Percentiles rank a stretch among this genome's conserved stretches.
Conservation (phyloP, 768 basidiomycete genomes). For the Termitomyces sp. region DNA sequence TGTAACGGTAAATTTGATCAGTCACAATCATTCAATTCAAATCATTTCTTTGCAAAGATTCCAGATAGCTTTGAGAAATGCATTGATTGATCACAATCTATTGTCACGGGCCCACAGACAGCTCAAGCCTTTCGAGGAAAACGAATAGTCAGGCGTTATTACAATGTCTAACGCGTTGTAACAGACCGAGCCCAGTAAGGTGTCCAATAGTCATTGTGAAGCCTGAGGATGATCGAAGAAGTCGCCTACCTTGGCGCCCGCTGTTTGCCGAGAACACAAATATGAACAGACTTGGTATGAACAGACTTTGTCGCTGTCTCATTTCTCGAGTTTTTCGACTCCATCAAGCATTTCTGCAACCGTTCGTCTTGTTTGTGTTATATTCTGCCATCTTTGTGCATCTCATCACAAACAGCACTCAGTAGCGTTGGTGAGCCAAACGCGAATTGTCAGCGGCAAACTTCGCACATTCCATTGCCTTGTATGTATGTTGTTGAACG, state of each 20-base stretch:
- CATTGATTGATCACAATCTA: neutral
- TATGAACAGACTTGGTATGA: conserved; percentile 5
- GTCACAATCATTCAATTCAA: neutral
- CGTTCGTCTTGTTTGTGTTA: neutral
- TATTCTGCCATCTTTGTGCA: neutral
- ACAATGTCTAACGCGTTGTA: neutral
- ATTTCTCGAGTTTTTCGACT: neutral
- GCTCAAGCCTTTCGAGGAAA: too few relatives aligned
- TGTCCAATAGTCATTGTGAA: neutral
- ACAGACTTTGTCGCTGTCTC: neutral
- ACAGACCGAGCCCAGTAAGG: neutral
- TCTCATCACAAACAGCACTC: conserved; percentile 3
- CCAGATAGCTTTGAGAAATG: neutral
- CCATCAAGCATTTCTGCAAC: neutral
- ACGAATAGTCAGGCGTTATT: neutral
- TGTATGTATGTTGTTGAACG: conserved; percentile 1
- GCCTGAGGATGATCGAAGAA: neutral
- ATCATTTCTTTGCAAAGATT: neutral
- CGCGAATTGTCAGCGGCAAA: conserved; percentile 13
- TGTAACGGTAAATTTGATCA: conserved; percentile 1
- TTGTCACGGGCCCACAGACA: neutral
- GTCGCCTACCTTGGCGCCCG: neutral
- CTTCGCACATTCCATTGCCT: conserved; percentile 9
- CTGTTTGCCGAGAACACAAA: conserved; percentile 14
- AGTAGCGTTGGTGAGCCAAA: conserved; percentile 7